These are phyloP conservation scores for Verticillium tricorpus DNA, from an alignment of 2,329 filamentous ascomycete species.

Conservation along the genomic window DNA sequence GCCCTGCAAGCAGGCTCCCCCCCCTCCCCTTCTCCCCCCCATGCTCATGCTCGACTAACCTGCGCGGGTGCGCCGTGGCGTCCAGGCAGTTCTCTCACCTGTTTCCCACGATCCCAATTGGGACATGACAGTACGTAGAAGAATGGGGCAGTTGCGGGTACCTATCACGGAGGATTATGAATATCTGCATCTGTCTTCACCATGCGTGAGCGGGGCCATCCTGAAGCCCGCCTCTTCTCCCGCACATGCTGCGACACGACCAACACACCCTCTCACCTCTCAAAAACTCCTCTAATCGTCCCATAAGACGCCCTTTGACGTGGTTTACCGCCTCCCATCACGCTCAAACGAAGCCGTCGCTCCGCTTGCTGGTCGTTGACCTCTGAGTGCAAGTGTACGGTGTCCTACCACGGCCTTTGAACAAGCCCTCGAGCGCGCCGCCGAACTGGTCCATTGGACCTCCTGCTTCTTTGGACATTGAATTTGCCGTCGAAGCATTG, in stretches of 20 bases:
- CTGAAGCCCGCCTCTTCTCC: neutral
- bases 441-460: neutral
- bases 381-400: neutral
- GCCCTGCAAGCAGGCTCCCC: neutral
- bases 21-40: neutral
- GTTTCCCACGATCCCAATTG: neutral
- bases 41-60: neutral
- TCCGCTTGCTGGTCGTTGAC: neutral
- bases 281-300: neutral
- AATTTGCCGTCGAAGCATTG: neutral
- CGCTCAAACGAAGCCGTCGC: neutral
- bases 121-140: conserved; percentile 1
- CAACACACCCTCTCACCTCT: neutral
- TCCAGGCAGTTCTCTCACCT: neutral
- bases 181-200: conserved; percentile 2
- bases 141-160: neutral
- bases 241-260: neutral
- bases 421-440: neutral
- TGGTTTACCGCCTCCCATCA: neutral
- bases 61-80: neutral
- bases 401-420: neutral
- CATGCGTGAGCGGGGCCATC: conserved; percentile 1
- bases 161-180: conserved; percentile 3
- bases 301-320: neutral
- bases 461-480: neutral